Evolutionary conservation across 768 basidiomycete species (phyloP).

Genomic region (Russula earlei): DNA sequence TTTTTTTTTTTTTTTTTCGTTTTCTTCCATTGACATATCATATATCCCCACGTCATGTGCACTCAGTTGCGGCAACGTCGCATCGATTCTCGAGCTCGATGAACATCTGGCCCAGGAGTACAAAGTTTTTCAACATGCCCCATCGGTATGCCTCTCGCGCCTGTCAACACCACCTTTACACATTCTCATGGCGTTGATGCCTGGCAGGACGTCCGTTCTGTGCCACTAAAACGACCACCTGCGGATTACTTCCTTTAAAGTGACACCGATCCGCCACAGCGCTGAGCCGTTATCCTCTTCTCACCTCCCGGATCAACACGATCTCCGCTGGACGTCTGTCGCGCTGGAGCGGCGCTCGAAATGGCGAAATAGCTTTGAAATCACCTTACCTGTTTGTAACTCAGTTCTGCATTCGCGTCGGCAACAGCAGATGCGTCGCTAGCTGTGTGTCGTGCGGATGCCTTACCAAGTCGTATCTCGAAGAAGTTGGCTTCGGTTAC

Average conservation of each 20-base stretch:
- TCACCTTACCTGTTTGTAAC: background rate
- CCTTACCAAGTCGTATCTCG: background rate
- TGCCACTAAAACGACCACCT: slow-evolving; percentile 76
- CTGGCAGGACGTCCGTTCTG: slow-evolving; percentile 64
- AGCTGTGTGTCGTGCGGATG: background rate
- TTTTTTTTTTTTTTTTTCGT: background rate
- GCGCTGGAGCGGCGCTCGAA: background rate
- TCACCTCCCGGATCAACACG: background rate
- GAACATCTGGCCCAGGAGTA: slow-evolving; percentile 91
- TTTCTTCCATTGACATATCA: background rate
- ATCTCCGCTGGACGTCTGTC: background rate
- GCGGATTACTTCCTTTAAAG: slow-evolving; percentile 75
- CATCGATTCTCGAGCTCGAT: slow-evolving; percentile 89
- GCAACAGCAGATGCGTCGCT: background rate
- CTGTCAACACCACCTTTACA: background rate
- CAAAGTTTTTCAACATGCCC: slow-evolving; percentile 89
- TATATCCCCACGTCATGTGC: background rate
- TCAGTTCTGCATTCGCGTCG: background rate
- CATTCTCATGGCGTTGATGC: background rate
- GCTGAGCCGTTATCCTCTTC: background rate
- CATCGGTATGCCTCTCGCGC: slow-evolving; percentile 47
- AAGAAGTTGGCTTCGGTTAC: too few relatives aligned
- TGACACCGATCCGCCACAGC: background rate
- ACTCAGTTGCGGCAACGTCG: slow-evolving; percentile 86
- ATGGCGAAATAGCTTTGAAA: background rate